Evolutionary conservation across 2,329 filamentous ascomycete genomes (phyloP).

Genomic region (Nothophoma quercina): DNA sequence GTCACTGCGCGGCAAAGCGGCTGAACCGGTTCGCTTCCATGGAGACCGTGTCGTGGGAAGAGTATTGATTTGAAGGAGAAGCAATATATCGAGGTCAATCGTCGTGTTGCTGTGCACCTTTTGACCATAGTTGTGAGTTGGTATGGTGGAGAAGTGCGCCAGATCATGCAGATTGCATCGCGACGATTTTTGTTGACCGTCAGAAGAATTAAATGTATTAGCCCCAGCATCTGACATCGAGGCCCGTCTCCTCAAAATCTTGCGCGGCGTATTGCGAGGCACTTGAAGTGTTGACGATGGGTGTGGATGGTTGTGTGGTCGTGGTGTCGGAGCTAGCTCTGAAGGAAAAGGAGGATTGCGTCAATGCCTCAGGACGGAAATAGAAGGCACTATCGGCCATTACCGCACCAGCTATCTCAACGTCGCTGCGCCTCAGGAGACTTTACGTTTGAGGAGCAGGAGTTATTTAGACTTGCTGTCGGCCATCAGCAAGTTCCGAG

Average conservation of each 20-base stretch:
- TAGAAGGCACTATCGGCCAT: not conserved
- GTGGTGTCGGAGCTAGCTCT: conserved; percentile 4
- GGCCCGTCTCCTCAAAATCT: not conserved
- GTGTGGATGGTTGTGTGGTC: not conserved
- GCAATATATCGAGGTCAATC: too few species aligned
- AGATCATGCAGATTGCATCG: too few species aligned
- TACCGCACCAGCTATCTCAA: not conserved
- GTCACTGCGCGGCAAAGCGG: not conserved
- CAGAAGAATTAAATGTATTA: too few species aligned
- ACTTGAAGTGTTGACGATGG: not conserved
- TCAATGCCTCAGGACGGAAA: not conserved
- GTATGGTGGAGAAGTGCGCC: too few species aligned
- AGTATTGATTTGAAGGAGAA: too few species aligned
- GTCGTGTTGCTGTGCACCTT: too few species aligned
- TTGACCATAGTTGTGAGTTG: too few species aligned
- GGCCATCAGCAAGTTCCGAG: not conserved
- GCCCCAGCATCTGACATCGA: too few species aligned
- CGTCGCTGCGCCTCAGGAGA: not conserved
- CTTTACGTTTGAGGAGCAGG: too few species aligned
- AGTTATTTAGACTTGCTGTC: too few species aligned
- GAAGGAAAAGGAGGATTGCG: not conserved
- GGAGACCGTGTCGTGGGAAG: not conserved
- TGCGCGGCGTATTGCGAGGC: not conserved
- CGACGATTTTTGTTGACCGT: not conserved
- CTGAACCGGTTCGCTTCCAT: not conserved